Percentiles rank a stretch among this genome's conserved stretches.
Conservation (phyloP, 2,329 filamentous ascomycete species). For the Trichoderma breve region DNA sequence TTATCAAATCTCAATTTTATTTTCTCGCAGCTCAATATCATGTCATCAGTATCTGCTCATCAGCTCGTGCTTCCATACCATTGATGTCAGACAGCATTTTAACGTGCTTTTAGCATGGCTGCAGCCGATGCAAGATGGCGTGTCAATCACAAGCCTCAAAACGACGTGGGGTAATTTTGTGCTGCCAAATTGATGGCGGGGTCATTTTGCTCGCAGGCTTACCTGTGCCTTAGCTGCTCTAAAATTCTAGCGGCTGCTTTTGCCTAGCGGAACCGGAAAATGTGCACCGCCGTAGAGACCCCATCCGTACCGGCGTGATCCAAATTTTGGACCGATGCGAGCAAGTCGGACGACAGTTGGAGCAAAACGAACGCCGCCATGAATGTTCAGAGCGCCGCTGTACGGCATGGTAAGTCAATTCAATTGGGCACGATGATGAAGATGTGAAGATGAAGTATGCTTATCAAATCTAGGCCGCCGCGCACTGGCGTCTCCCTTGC, state of each 20-base stretch:
- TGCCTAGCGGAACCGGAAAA: slow-evolving; percentile 25
- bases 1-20: neutral
- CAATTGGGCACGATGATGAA: slow-evolving; percentile 7
- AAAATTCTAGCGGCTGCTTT: neutral
- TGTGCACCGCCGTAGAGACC: slow-evolving; percentile 18
- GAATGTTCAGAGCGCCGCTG: slow-evolving; percentile 54
- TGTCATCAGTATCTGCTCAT: neutral
- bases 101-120: neutral
- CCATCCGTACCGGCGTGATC: slow-evolving; percentile 22
- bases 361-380: slow-evolving; percentile 38
- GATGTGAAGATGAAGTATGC: neutral
- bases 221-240: neutral
- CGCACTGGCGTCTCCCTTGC: slow-evolving; percentile 47
- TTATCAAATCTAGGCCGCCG: slow-evolving; percentile 47
- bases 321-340: slow-evolving; percentile 30
- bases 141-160: neutral
- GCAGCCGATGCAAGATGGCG: neutral
- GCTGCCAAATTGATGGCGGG: neutral
- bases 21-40: neutral
- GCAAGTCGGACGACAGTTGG: slow-evolving; percentile 11
- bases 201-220: neutral
- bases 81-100: neutral
- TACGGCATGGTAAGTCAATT: slow-evolving; percentile 52
- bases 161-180: neutral
- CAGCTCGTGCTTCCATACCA: neutral